A percentile compares a stretch with the other conserved stretches of the same genome.
Evolutionary conservation across 208 protist genomes (phyloP).

Genomic region (Leishmania tarentolae): DNA sequence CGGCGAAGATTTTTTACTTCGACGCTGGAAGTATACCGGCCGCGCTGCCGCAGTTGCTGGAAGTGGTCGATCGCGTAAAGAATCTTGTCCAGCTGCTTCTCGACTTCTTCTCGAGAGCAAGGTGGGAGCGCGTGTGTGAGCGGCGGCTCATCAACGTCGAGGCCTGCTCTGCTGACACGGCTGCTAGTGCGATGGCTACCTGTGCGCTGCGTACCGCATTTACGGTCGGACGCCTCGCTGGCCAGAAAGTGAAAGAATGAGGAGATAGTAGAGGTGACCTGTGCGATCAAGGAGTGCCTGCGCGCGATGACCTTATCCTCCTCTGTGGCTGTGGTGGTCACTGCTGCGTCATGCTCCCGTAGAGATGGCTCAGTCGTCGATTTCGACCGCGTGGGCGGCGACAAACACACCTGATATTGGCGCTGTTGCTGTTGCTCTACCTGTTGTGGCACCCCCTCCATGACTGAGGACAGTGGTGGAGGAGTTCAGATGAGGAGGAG

Average conservation of each 20-base stretch:
- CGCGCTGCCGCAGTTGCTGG: slow-evolving; percentile 40
- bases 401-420: background rate
- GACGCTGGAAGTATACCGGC: slow-evolving; percentile 41
- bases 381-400: background rate
- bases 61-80: slow-evolving; percentile 51
- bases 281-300: slow-evolving; percentile 10
- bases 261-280: slow-evolving; percentile 29
- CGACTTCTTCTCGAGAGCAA: slow-evolving; percentile 44
- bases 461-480: background rate
- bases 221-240: slow-evolving; percentile 13
- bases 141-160: slow-evolving; percentile 7
- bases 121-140: slow-evolving; percentile 24
- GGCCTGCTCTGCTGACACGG: slow-evolving; percentile 7
- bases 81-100: slow-evolving; percentile 58
- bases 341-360: background rate
- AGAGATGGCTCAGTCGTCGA: background rate
- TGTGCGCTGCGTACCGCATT: background rate
- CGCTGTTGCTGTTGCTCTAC: background rate
- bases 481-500: background rate
- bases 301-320: background rate
- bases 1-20: slow-evolving; percentile 63
- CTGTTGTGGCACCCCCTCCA: background rate
- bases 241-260: slow-evolving; percentile 20
- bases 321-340: background rate
- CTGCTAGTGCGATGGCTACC: slow-evolving; percentile 13